Base-by-base conservation (phyloP, 495 filamentous ascomycete species). In the Penicillium atrosanguineum region DNA sequence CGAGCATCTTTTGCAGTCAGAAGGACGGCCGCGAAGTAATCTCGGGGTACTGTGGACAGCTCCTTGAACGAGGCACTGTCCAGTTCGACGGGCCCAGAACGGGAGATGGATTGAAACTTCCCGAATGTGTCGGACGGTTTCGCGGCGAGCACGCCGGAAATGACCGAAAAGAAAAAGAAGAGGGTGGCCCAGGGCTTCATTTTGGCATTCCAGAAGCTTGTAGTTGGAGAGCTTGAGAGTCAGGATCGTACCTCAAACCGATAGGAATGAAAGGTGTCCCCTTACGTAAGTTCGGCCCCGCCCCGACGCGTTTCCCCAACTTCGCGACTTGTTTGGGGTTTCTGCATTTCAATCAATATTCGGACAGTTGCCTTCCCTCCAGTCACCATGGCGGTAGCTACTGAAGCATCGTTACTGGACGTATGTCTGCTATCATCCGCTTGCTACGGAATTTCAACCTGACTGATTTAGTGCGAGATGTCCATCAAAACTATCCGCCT, bases 1-100 rank as follows among this genome's bases (percentile, higher is more conserved):
- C 89, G 83, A 37, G 86, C 64, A 61, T 97, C 91, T 56, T 90
- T 70, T 46, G 94, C 94, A 9, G 95, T 99, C 48, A 99, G 75
- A 29, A 97, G 81, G 2, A 97, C 83, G 7, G 83, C 88, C 14
- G 86, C 81, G 31, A 86, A 83, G 67, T 97, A 95, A 69, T 97
- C 87, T 48, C 94, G 83, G 28, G 95, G 89, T 3, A 81, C 71
- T 1, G 82, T 67, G 0, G 88, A 94, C 50, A 97, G 73, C 56
- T 88, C 79, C 45, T 82, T 80, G 72, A 93, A 97, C 26, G 79
- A 75, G 7, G 74, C 59, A 68, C 95, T 91, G 68, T 85, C 77
- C 55, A 99, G 80, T 73, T 90, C 81, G 61, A 97, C 59, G 3
- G 91, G 85, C 21, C 80, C 62, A 0, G 83, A 84, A 48, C 83